phyloP scores from a whole-genome alignment of 2,329 filamentous ascomycete genomes.

The Thelonectria blattea region DNA sequence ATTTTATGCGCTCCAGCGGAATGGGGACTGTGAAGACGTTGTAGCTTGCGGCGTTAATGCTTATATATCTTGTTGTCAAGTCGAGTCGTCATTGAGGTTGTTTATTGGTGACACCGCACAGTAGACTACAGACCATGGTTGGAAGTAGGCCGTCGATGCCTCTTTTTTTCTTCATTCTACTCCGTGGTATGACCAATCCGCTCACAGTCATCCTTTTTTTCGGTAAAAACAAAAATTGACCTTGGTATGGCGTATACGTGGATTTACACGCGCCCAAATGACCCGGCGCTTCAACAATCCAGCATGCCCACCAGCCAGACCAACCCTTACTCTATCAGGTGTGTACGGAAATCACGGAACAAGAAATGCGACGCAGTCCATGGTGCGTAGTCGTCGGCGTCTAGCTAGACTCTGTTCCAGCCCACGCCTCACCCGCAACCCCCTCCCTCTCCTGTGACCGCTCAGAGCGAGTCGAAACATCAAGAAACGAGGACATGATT shows the following conservation, averaged over 20 bases:
- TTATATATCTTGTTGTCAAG: too few species aligned
- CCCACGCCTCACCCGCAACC: constrained; percentile 28
- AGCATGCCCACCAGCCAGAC: constrained; percentile 38
- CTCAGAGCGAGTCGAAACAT: constrained; percentile 17
- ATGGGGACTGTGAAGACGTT: not conserved
- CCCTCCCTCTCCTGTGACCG: constrained; percentile 22
- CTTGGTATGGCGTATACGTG: constrained; percentile 34
- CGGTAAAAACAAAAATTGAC: constrained; percentile 25
- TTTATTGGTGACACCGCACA: not conserved
- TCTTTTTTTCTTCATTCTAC: constrained; percentile 18
- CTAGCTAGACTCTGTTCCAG: constrained; percentile 29
- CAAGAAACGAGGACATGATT: constrained; percentile 21
- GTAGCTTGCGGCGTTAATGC: not conserved
- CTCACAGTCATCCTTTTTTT: constrained; percentile 16
- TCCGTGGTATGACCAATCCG: constrained; percentile 17
- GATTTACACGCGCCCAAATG: constrained; percentile 34
- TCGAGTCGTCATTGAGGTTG: too few species aligned
- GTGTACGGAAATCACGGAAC: constrained; percentile 40
- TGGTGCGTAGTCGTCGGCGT: constrained; percentile 33
- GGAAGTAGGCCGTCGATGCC: constrained; percentile 1
- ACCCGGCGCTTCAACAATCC: constrained; percentile 34
- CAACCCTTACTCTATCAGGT: constrained; percentile 44
- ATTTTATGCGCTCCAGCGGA: not conserved
- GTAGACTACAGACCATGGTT: not conserved
- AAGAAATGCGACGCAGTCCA: constrained; percentile 39